A percentile compares a stretch with the other conserved stretches of the same genome.
phyloP scores from a whole-genome alignment of 2,329 filamentous ascomycete genomes.

The Arthrobotrys musiformis region DNA sequence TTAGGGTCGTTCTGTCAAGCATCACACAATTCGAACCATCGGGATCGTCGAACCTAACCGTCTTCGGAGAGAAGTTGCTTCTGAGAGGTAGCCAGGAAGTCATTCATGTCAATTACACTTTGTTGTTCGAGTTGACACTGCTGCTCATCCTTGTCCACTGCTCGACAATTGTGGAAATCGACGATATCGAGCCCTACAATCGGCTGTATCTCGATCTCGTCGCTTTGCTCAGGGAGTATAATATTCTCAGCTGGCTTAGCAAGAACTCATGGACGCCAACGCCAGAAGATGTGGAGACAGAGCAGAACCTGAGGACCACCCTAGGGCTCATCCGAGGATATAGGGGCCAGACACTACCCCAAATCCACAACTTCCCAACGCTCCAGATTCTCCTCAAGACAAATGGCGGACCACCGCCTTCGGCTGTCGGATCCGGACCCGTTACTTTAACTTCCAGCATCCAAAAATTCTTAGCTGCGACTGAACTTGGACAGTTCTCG shows the following conservation, averaged over 20 bases:
- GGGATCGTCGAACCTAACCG: constrained; percentile 69
- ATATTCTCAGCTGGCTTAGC: constrained; percentile 77
- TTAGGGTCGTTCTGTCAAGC: constrained; percentile 25
- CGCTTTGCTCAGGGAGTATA: constrained; percentile 75
- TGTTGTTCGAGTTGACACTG: constrained; percentile 83
- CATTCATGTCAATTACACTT: constrained; percentile 75
- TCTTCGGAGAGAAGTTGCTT: constrained; percentile 79
- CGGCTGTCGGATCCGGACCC: constrained; percentile 67
- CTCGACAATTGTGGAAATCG: constrained; percentile 77
- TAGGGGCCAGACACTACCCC: constrained; percentile 16
- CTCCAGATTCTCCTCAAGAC: constrained; percentile 66
- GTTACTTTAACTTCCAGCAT: constrained; percentile 62
- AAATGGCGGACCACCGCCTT: constrained; percentile 70
- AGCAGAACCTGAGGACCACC: constrained; percentile 55
- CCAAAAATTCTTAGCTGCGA: constrained; percentile 60
- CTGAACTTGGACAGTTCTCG: constrained; percentile 60
- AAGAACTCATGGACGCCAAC: constrained; percentile 68
- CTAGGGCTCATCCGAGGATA: constrained; percentile 53
- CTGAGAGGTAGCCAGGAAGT: constrained; percentile 83
- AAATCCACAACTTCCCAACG: constrained; percentile 57
- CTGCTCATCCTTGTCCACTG: constrained; percentile 70
- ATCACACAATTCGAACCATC: constrained; percentile 58
- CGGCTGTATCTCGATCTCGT: constrained; percentile 76
- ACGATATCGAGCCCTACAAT: constrained; percentile 72
- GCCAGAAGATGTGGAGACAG: constrained; percentile 58